A percentile compares a stretch with the other conserved stretches of the same genome.
These are phyloP conservation scores for Melaleuca alternifolia DNA, from an alignment of 345 rosid genomes.

Conservation along the genomic window DNA sequence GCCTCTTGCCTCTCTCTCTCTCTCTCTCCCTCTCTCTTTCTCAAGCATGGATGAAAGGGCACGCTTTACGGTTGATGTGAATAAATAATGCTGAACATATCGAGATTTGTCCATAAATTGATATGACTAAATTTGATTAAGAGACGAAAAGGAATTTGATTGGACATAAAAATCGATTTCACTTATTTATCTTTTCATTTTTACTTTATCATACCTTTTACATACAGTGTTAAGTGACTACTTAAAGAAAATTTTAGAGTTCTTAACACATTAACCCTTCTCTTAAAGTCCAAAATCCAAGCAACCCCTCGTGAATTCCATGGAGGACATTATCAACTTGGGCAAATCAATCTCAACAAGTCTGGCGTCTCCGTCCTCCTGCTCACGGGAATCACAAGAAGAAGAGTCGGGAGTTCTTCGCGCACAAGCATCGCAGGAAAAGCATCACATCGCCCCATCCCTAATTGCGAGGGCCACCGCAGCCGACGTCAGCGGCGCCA, in stretches of 20 bases:
- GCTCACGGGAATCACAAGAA: not conserved
- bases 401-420: not conserved
- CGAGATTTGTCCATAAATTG: not conserved
- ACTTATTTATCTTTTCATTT: not conserved
- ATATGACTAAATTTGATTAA: not conserved
- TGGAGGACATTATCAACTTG: no score
- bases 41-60: not conserved
- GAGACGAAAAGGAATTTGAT: not conserved
- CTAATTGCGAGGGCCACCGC: not conserved
- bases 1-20: constrained; percentile 1
- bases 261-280: not conserved
- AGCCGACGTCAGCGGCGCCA: not conserved
- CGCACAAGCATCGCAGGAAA: not conserved
- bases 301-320: not conserved
- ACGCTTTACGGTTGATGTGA: not conserved
- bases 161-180: not conserved
- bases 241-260: not conserved
- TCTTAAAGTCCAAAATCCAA: not conserved
- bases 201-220: not conserved
- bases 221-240: not conserved
- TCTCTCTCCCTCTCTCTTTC: not conserved
- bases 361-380: not conserved
- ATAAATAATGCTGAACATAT: not conserved
- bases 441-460: not conserved
- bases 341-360: no score